Evolutionary conservation across 1,139 yeast genomes (phyloP), one percentile per base, ranked within the genome.

Genomic region (Magnusiomyces tetraspermus): DNA sequence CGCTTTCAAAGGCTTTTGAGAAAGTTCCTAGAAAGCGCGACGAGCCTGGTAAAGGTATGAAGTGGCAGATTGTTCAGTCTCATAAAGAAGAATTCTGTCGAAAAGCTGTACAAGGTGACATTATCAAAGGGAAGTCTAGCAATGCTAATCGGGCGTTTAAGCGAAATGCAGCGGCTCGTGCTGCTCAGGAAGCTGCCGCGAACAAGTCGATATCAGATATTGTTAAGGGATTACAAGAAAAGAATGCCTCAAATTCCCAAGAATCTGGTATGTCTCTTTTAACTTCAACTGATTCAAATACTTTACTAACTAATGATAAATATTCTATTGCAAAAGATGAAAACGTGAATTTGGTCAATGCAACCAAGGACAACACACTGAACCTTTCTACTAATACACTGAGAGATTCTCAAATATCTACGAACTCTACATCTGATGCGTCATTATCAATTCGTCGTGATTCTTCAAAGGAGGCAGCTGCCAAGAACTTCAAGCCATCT

Each of bases 41-140:
- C 67, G 97, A 92, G 69, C 97, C 98, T 0, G 98, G 99, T 31
- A 92, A 92, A 68, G 98, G 98, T 58, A 92, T 92, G 95, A 92
- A 92, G 70, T 92, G 99, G 99, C 95, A 89, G 70, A 90, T 92
- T 55, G 82, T 89, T 59, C 94, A 86, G 46, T 75, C 83, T 48
- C 89, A 85, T 66, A 84, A 85, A 63, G 83, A 82, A 51, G 98
- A 94, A 59, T 90, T 89, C 61, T 72, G 89, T 65, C 79, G 76
- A 60, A 86, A 88, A 70, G 82, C 90, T 68, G 80, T 79, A 58
- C 82, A 79, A 58, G 97, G 73, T 37, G 67, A 67, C 50, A 61
- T 62, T 42, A 58, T 62, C 46, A 66, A 64, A 51, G 83, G 94
- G 68, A 54, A 50, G 30, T 45, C 49, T 2, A 48, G 24, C 24